These are phyloP conservation scores for Fusarium transvaalense DNA, from an alignment of 2,329 filamentous ascomycete genomes.

Conservation along the genomic window DNA sequence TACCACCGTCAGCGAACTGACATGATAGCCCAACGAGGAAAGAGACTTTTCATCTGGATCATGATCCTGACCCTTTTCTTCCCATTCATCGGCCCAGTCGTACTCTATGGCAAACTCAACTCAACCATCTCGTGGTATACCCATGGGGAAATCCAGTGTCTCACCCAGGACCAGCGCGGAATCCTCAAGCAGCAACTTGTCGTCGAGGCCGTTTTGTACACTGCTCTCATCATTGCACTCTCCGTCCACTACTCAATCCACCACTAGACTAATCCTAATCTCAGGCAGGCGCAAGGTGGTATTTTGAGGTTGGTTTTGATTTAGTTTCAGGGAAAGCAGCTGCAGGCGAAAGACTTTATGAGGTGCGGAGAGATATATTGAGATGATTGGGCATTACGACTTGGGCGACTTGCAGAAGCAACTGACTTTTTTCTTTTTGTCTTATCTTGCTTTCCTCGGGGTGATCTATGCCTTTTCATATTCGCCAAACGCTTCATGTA, in stretches of 20 bases:
- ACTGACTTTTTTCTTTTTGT: constrained; percentile 2
- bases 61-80: constrained; percentile 56
- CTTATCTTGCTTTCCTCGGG: constrained; percentile 1
- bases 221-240: constrained; percentile 50
- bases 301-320: constrained; percentile 19
- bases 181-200: constrained; percentile 55
- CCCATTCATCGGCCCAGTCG: constrained; percentile 62
- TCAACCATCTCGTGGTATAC: constrained; percentile 63
- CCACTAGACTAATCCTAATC: constrained; percentile 5
- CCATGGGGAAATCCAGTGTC: constrained; percentile 57
- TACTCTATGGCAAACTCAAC: constrained; percentile 60
- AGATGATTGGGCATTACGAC: background rate
- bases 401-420: background rate
- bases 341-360: constrained; percentile 1
- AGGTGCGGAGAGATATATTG: constrained; percentile 2
- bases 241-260: constrained; percentile 49
- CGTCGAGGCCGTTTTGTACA: constrained; percentile 52
- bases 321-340: background rate
- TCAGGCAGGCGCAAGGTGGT: background rate
- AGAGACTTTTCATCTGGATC: constrained; percentile 56
- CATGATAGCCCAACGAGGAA: constrained; percentile 50
- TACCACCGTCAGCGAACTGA: constrained; percentile 48
- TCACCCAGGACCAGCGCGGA: constrained; percentile 52
- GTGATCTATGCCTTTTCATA: constrained; percentile 8
- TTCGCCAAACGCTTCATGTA: background rate